These are phyloP conservation scores for Schizonepeta tenuifolia DNA, from an alignment of 257 asterid species.

Conservation along the genomic window DNA sequence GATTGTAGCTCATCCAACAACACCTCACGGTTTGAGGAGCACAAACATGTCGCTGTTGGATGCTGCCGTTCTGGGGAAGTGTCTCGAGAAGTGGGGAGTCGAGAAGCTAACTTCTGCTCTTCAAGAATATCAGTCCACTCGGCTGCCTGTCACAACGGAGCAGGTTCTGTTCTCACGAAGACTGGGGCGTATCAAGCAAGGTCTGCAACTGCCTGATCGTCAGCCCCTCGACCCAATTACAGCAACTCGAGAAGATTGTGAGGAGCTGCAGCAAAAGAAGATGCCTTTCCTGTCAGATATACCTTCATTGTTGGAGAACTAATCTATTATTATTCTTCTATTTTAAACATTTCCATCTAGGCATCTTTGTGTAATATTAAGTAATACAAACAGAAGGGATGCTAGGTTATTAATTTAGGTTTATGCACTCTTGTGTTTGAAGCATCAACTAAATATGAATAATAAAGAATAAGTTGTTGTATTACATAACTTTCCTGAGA, in stretches of 20 bases:
- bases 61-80: slow-evolving; percentile 78
- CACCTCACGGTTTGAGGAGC: slow-evolving; percentile 92
- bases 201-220: slow-evolving; percentile 46
- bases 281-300: slow-evolving; percentile 65
- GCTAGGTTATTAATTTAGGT: background rate
- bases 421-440: background rate
- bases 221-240: slow-evolving; percentile 46
- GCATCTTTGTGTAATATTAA: background rate
- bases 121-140: slow-evolving; percentile 64
- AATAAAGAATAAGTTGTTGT: slow-evolving; percentile 9
- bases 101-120: slow-evolving; percentile 56
- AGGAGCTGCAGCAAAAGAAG: slow-evolving; percentile 68
- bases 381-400: slow-evolving; percentile 3
- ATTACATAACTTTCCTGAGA: background rate
- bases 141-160: slow-evolving; percentile 59
- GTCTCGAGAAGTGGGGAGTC: slow-evolving; percentile 68
- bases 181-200: slow-evolving; percentile 78
- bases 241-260: slow-evolving; percentile 58
- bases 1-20: slow-evolving; percentile 84
- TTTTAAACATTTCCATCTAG: background rate
- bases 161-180: slow-evolving; percentile 74
- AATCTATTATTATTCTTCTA: background rate
- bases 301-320: slow-evolving; percentile 42
- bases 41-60: slow-evolving; percentile 93
- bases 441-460: too few species aligned